Conservation (phyloP, 2,329 filamentous ascomycete genomes). For the Cladosporium cucumerinum region DNA sequence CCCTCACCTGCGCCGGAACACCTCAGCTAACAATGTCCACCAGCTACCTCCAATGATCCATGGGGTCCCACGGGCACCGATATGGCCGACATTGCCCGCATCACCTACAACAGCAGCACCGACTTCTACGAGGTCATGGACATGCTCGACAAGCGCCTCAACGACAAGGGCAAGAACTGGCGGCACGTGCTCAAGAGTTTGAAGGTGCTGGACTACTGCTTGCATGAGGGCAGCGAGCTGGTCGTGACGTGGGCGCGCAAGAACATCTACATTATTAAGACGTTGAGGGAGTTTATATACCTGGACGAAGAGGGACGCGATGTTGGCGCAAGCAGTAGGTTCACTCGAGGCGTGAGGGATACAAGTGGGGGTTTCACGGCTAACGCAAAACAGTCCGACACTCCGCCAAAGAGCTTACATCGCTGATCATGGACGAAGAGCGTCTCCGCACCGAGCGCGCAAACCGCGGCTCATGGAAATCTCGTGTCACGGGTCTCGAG, state of each 20-base stretch:
- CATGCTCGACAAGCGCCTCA: constrained; percentile 97
- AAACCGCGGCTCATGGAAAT: constrained; percentile 95
- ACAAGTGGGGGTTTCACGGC: neutral
- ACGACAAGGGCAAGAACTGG: constrained; percentile 99
- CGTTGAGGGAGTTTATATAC: constrained; percentile 92
- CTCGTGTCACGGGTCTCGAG: constrained; percentile 87
- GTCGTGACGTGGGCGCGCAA: constrained; percentile 97
- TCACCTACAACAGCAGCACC: constrained; percentile 95
- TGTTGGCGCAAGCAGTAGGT: constrained; percentile 90
- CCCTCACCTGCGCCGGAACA: constrained; percentile 23
- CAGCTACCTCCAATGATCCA: constrained; percentile 97
- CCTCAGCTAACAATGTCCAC: constrained; percentile 24
- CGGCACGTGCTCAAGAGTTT: constrained; percentile 95
- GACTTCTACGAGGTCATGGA: constrained; percentile 99
- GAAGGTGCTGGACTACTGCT: constrained; percentile 95
- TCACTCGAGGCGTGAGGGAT: neutral
- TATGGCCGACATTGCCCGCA: constrained; percentile 96
- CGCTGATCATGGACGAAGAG: constrained; percentile 89
- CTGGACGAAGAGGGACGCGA: constrained; percentile 93
- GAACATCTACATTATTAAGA: constrained; percentile 99
- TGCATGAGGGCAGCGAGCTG: constrained; percentile 94
- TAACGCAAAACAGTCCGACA: constrained; percentile 70
- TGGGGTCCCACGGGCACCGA: constrained; percentile 98
- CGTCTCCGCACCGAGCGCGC: constrained; percentile 83
- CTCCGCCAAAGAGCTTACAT: constrained; percentile 91